phyloP scores from a whole-genome alignment of 768 basidiomycete species.

The Hirschioporus abietinus region DNA sequence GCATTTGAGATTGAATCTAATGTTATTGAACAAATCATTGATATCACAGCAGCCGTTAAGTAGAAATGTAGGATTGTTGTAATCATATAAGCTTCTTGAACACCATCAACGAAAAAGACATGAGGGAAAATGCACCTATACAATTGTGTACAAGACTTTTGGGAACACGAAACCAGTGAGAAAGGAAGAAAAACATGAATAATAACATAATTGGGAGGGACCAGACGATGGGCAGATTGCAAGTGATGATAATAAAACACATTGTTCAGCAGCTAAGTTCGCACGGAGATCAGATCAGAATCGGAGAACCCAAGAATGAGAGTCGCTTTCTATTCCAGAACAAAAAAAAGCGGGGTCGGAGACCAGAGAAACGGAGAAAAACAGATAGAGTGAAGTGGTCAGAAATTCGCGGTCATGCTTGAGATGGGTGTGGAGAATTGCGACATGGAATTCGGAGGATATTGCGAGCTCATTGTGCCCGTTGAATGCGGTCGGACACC shows the following conservation, averaged over 20 bases:
- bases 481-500: slow-evolving; percentile 31
- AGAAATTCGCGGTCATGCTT: slow-evolving; percentile 4
- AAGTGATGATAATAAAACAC: slow-evolving; percentile 1
- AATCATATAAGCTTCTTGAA: slow-evolving; percentile 7
- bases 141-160: background rate
- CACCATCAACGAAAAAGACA: background rate
- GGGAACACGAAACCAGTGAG: background rate
- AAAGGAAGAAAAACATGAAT: background rate
- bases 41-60: background rate
- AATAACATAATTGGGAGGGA: slow-evolving; percentile 2
- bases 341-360: background rate
- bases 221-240: slow-evolving; percentile 3
- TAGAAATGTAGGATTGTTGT: background rate
- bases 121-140: slow-evolving; percentile 2
- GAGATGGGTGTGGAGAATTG: slow-evolving; percentile 3
- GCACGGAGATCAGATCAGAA: background rate
- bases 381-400: slow-evolving; percentile 3
- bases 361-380: background rate
- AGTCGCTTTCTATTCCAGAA: background rate
- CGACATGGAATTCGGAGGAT: slow-evolving; percentile 8
- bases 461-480: slow-evolving; percentile 22
- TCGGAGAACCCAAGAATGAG: background rate
- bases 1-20: background rate
- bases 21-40: background rate
- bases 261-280: slow-evolving; percentile 1